These are phyloP conservation scores for Phaeotremella fagi DNA, from an alignment of 768 basidiomycete genomes.

Conservation along the genomic window DNA sequence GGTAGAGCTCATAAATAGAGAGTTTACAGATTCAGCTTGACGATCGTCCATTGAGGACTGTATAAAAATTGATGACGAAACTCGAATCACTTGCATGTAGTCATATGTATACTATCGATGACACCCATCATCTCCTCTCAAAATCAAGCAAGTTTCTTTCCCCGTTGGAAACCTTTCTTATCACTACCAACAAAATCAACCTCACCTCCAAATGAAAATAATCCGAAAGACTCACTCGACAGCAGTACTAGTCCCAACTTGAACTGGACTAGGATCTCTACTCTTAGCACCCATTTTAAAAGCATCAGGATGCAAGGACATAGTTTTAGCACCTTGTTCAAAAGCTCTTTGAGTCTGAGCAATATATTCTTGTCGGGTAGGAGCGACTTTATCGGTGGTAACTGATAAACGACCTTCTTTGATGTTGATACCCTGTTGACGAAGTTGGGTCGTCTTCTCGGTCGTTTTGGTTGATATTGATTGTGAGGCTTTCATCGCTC, in stretches of 20 bases:
- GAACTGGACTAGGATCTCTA: background rate
- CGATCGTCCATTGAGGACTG: too few species aligned
- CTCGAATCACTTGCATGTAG: too few species aligned
- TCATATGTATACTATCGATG: too few species aligned
- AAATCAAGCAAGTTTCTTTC: conserved; percentile 40
- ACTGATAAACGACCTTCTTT: conserved; percentile 21
- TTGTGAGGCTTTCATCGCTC: conserved; percentile 12
- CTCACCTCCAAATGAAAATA: background rate
- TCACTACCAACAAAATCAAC: conserved; percentile 9
- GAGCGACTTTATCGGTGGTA: conserved; percentile 28
- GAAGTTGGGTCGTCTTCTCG: conserved; percentile 6
- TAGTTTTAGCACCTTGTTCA: conserved; percentile 30
- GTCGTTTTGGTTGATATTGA: conserved; percentile 16
- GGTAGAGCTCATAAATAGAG: too few species aligned
- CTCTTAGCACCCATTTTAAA: conserved; percentile 9
- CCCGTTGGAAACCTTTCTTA: conserved; percentile 32
- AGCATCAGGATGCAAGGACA: conserved; percentile 34
- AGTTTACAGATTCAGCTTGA: too few species aligned
- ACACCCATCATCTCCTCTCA: too few species aligned
- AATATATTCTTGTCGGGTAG: conserved; percentile 34
- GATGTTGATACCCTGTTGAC: conserved; percentile 23
- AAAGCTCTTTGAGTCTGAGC: conserved; percentile 31
- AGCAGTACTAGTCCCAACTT: conserved; percentile 7
- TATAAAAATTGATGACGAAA: too few species aligned
- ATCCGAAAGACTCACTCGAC: conserved; percentile 13